Percentiles rank a stretch among this genome's conserved stretches.
phyloP scores from a whole-genome alignment of 148 eudicot species.

The Rhododendron mucronatum region DNA sequence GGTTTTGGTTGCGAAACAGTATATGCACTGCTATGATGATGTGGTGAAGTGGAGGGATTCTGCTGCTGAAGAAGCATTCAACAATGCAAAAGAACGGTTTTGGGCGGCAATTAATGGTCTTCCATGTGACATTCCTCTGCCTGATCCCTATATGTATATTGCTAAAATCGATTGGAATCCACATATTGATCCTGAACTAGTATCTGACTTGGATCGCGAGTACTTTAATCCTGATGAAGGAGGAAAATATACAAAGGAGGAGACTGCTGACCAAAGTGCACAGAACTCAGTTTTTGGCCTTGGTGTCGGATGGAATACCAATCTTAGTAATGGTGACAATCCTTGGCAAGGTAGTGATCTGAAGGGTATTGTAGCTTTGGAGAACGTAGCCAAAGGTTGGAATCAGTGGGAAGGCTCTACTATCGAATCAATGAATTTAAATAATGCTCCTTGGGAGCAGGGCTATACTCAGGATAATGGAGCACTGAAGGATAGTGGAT shows the following conservation, averaged over 20 bases:
- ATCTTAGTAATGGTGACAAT: conserved; percentile 17
- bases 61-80: conserved; percentile 61
- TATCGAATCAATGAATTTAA: conserved; percentile 10
- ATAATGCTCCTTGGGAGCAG: conserved; percentile 32
- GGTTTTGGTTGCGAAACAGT: conserved; percentile 51
- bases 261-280: neutral
- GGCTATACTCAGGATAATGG: conserved; percentile 6
- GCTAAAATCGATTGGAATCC: conserved; percentile 66
- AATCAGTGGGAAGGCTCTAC: conserved; percentile 20
- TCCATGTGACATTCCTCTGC: conserved; percentile 30
- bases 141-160: conserved; percentile 58
- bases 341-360: conserved; percentile 34
- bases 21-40: conserved; percentile 33
- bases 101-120: conserved; percentile 46
- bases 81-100: conserved; percentile 51
- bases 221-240: conserved; percentile 59
- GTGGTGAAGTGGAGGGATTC: conserved; percentile 65
- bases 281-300: neutral
- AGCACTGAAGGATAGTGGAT: conserved; percentile 18
- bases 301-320: neutral
- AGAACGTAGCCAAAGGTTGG: conserved; percentile 31
- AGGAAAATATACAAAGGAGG: conserved; percentile 12
- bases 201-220: conserved; percentile 37
- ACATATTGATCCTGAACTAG: conserved; percentile 47
- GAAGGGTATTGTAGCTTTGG: conserved; percentile 18